Evolutionary conservation across 2,329 filamentous ascomycete species (phyloP), one percentile per base, ranked within the genome.

Genomic region (Diaporthe nobilis): DNA sequence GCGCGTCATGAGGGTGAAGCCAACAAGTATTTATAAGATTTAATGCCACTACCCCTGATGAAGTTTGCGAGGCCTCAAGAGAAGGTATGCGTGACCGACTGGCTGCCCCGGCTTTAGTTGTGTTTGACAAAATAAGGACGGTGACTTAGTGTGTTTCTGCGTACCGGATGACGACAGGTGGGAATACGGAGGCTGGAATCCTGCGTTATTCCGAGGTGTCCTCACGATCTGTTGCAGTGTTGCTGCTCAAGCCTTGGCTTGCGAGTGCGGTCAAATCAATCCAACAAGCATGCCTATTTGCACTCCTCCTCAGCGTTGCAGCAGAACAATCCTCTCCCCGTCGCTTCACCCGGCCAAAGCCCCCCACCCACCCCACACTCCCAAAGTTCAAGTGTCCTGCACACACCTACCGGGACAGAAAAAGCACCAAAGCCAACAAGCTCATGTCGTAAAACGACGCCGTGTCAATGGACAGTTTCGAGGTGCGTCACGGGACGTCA

Each of bases 21-120:
- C 47, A 39, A 42, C 31, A 68, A 25, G 7, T 25, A 68, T 53
- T 42, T 10, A 39, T 68, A 68, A 68, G 47, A 68, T 39, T 53
- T 68, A 68, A 68, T 68, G 47, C 12, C 31, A 68, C 34, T 51
- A 20, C 15, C 47, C 9, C n/a, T 68, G 15, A 39, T 68, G 22
- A 53, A 68, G 9, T 25, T 17, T 39, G 28, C 28, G 61, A 51
- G 42, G 4, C 12, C 42, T 67, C 42, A 12, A 31, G 25, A 65
- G 25, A 37, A 67, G 28, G 20, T 49, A 25, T 37, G 17, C 12
- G 20, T 51, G 61, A 25, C 44, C 12, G 13, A 13, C 31, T 31
- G 8, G 12, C 25, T 25, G 22, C 44, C 63, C 20, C 37, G 37
- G n/a, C 42, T 10, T 49, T 49, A 17, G 44, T 28, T 31, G 34